A percentile compares a stretch with the other conserved stretches of the same genome.
Conservation (phyloP, 2,329 filamentous ascomycete genomes). For the Truncatella angustata region DNA sequence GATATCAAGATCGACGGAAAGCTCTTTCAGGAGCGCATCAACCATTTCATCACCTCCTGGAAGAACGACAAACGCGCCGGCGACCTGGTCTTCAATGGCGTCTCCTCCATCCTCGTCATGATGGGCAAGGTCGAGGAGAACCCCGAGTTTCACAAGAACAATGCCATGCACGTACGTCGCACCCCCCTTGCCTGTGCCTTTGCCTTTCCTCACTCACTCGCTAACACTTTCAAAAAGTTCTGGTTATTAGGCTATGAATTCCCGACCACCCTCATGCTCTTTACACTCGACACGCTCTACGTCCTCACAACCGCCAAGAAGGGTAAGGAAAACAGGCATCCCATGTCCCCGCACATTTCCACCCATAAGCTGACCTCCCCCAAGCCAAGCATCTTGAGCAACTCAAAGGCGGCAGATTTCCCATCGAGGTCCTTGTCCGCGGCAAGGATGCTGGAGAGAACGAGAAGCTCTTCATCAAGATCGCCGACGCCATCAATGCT, state of each 20-base stretch:
- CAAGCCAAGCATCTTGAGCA: constrained; percentile 89
- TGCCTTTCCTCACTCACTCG: constrained; percentile 1
- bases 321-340: constrained; percentile 51
- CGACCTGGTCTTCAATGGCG: constrained; percentile 82
- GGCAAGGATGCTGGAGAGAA: constrained; percentile 92
- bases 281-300: constrained; percentile 85
- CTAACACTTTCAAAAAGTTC: constrained; percentile 58
- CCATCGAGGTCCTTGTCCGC: constrained; percentile 86
- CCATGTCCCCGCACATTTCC: not conserved
- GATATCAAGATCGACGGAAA: constrained; percentile 96
- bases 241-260: constrained; percentile 99
- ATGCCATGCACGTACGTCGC: constrained; percentile 82
- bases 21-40: constrained; percentile 89
- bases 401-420: constrained; percentile 87
- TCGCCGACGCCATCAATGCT: constrained; percentile 81
- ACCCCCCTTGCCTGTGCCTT: not conserved
- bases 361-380: constrained; percentile 27
- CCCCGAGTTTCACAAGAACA: constrained; percentile 89
- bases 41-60: constrained; percentile 85
- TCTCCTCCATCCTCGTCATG: constrained; percentile 80
- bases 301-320: constrained; percentile 97
- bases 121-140: constrained; percentile 95
- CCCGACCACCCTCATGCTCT: constrained; percentile 88
- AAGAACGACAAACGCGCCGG: constrained; percentile 91
- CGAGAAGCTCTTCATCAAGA: constrained; percentile 82